Evolutionary conservation across 306 rosid genomes (phyloP).

Genomic region (Quercus rubra): DNA sequence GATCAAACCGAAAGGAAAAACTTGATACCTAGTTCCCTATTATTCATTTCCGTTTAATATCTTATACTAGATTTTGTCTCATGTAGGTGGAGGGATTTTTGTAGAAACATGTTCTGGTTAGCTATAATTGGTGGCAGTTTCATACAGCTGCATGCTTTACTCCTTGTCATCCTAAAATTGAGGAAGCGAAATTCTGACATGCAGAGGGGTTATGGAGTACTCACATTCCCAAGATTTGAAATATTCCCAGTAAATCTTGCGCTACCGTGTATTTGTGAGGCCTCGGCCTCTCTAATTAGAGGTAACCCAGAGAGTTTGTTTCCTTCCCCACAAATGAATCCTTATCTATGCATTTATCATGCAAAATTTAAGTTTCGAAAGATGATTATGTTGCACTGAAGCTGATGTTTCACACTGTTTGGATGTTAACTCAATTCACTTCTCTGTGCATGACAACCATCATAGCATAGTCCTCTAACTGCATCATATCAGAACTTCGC

Average conservation of each 20-base stretch:
- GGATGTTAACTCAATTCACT: not conserved
- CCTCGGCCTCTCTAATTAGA: conserved; percentile 56
- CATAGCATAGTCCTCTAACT: not conserved
- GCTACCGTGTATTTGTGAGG: conserved; percentile 67
- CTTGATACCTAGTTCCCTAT: not conserved
- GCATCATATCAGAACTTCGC: not conserved
- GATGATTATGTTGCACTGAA: not conserved
- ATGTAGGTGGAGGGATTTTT: conserved; percentile 74
- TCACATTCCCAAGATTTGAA: conserved; percentile 81
- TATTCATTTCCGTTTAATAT: not conserved
- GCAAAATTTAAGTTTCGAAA: not conserved
- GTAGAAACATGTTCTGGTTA: conserved; percentile 76
- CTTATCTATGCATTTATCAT: conserved; percentile 3
- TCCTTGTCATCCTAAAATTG: conserved; percentile 56
- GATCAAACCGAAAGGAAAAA: not conserved
- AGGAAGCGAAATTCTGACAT: conserved; percentile 45
- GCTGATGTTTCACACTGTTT: not conserved
- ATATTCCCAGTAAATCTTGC: conserved; percentile 70
- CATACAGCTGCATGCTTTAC: conserved; percentile 57
- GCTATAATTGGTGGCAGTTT: conserved; percentile 63
- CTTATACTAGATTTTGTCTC: not conserved
- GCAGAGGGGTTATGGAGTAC: conserved; percentile 63
- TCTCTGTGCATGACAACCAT: not conserved
- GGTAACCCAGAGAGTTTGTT: conserved; percentile 36
- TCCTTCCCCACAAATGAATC: not conserved